Base-by-base conservation (phyloP, 1,284 basidiomycete species). In the Porodaedalea pini region DNA sequence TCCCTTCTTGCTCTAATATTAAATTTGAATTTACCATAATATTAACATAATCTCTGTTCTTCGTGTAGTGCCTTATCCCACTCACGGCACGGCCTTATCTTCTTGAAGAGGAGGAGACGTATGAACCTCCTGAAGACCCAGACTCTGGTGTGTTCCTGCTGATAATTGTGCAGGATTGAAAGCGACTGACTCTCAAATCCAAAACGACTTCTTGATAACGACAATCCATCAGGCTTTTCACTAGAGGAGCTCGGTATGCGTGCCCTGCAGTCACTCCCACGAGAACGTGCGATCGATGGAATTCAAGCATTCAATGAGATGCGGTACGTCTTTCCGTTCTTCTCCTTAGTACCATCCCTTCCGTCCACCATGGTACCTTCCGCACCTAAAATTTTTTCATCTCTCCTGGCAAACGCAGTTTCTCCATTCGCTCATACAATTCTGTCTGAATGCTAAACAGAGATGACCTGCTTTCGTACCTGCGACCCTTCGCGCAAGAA, bases 211-310 rank as follows among this genome's bases (percentile, higher is more conserved):
- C 52, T 45, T 23, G 32, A 13, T 29, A 45, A 40, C 41, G 88
- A 87, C 80, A 29, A 4, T 17, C 15, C 17, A 45, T 32, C 29
- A 54, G 52, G 52, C 29, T 71, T 88, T 48, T 88, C 88, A 13
- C 71, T 92, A 37, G 90, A 91, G 68, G 87, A 90, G 66, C 77
- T 92, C 3, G 89, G 90, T 7, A 78, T 90, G 75, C 84, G 88
- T 47, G 90, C 89, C 1, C 71, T 92, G 11, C 73, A 78, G 51
- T 75, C 78, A 45, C 68, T 91, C 27, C 90, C 89, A 47, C 83
- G 87, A 55, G 89, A 90, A 52, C 80, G 76, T 49, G 87, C 88
- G 1, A 80, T 92, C 57, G 86, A 92, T 64, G 87, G 90, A 1
- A 90, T 92, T 34, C 79, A 82, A 56, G 89, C 87, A 1, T 91